phyloP scores from a whole-genome alignment of 2,329 filamentous ascomycete genomes.

The Sarocladiaceae sp. region DNA sequence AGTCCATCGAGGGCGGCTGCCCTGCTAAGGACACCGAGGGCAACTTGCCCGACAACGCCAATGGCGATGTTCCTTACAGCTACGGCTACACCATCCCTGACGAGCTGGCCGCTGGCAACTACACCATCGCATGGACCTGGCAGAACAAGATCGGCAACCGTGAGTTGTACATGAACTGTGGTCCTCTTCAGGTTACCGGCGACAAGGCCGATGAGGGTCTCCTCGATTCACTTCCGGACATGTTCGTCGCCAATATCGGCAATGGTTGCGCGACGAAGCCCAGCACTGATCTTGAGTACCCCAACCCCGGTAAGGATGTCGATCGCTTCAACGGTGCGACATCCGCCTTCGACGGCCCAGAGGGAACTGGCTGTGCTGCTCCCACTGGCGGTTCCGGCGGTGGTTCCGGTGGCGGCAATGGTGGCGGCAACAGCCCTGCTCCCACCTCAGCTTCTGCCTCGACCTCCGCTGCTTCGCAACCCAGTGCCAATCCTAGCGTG shows the following conservation, averaged over 20 bases:
- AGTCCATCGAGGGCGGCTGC: conserved; percentile 82
- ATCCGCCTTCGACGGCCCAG: conserved; percentile 25
- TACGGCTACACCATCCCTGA: conserved; percentile 69
- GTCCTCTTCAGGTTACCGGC: conserved; percentile 61
- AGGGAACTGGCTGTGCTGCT: conserved; percentile 17
- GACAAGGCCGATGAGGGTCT: conserved; percentile 41
- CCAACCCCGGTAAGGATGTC: conserved; percentile 52
- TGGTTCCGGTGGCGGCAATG: conserved; percentile 19
- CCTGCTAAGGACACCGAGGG: conserved; percentile 52
- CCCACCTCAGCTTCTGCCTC: conserved; percentile 24
- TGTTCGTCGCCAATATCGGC: conserved; percentile 62
- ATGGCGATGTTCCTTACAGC: conserved; percentile 38
- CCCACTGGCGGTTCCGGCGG: conserved; percentile 19
- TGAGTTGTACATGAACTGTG: conserved; percentile 98
- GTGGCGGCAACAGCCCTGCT: conserved; percentile 19
- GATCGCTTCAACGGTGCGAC: conserved; percentile 38
- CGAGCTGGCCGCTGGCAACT: conserved; percentile 67
- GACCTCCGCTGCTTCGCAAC: conserved; percentile 13
- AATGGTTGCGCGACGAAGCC: conserved; percentile 47
- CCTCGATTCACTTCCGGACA: conserved; percentile 58
- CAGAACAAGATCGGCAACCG: conserved; percentile 88
- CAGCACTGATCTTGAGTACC: conserved; percentile 50
- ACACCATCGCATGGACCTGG: conserved; percentile 88
- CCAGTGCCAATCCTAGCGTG: conserved; percentile 13
- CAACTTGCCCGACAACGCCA: conserved; percentile 46